phyloP scores from a whole-genome alignment of 495 filamentous ascomycete species.

The Recurvomyces mirabilis region DNA sequence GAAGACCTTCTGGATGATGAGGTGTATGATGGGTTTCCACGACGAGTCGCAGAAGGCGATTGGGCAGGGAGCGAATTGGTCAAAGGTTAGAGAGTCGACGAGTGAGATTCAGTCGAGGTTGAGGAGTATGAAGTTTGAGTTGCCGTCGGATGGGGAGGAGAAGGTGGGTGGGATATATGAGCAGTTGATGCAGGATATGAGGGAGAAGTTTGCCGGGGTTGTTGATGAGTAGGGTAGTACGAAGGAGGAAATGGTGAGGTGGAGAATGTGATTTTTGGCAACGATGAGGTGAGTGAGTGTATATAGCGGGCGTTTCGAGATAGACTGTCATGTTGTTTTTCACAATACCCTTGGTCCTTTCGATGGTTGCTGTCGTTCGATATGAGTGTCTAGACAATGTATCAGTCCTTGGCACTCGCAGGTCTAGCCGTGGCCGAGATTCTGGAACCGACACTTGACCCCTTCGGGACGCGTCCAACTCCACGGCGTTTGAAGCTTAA shows the following conservation, averaged over 20 bases:
- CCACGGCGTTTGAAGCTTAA: too few species aligned
- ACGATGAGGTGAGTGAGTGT: slow-evolving; percentile 4
- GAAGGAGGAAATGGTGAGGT: background rate
- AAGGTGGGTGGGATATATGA: slow-evolving; percentile 81
- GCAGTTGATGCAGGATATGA: slow-evolving; percentile 77
- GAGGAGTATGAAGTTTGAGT: slow-evolving; percentile 91
- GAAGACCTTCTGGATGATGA: slow-evolving; percentile 99
- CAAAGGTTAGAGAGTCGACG: slow-evolving; percentile 83
- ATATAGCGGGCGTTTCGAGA: too few species aligned
- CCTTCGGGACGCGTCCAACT: too few species aligned
- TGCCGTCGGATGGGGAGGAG: slow-evolving; percentile 67
- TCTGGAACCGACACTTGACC: too few species aligned
- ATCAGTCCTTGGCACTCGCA: too few species aligned
- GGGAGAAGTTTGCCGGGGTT: slow-evolving; percentile 89
- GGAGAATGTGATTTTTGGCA: background rate
- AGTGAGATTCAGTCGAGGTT: slow-evolving; percentile 71
- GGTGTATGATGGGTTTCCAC: slow-evolving; percentile 92
- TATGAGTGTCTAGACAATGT: too few species aligned
- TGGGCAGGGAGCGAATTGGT: slow-evolving; percentile 78
- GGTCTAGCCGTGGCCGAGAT: too few species aligned
- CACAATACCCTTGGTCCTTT: too few species aligned
- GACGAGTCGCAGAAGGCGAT: slow-evolving; percentile 96
- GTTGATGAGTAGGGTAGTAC: slow-evolving; percentile 63
- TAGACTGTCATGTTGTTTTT: background rate
- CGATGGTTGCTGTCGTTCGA: too few species aligned